Evolutionary conservation across 352 stramenopile genomes (phyloP), one percentile per base, ranked within the genome.

Genomic region (Pythium vanterpoolii): DNA sequence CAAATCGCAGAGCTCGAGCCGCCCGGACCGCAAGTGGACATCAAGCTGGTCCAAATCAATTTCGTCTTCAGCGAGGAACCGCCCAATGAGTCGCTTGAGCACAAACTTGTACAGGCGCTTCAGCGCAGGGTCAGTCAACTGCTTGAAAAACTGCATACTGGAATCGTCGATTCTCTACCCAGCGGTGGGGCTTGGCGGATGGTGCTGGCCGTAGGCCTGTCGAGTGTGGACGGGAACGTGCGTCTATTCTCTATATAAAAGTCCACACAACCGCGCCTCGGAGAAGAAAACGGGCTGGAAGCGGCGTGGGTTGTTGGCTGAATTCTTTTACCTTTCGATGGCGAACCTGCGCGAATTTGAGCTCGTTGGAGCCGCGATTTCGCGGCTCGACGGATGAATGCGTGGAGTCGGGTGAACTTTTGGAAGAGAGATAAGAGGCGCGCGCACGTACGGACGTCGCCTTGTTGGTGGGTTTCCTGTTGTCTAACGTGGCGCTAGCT

Each of bases 21-120:
- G 68, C 1, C 86, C 86, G 1, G 85, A 79, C 26, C 86, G 77
- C 54, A 96, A 50, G 61, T 93, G 86, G 34, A 96, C 86, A 51
- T 96, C 82, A 33, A 96, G 62, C 55, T 96, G 86, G 62, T 93
- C 83, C 52, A 96, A 53, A 72, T 96, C 84, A 39, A 96, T 73
- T 57, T 93, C 86, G 52, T 93, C 79, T 24, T 79, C 71, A 2
- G 83, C 76, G 34, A 96, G 70, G 64, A 94, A 96, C n/a, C 84
- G 81, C 13, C 86, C 86, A 50, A 96, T 88, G 64, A 94, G 81
- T 56, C 86, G 84, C 81, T 96, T 94, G 28, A 96, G 75, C 59
- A 96, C 84, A 55, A 96, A 96, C 69, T 96, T 96, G 79, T 96
- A 96, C 34, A 96, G 73, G 44, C 86, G 86, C 77, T 96, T 96